Base-by-base conservation (phyloP, 148 eudicot species). In the Fagopyrum esculentum region DNA sequence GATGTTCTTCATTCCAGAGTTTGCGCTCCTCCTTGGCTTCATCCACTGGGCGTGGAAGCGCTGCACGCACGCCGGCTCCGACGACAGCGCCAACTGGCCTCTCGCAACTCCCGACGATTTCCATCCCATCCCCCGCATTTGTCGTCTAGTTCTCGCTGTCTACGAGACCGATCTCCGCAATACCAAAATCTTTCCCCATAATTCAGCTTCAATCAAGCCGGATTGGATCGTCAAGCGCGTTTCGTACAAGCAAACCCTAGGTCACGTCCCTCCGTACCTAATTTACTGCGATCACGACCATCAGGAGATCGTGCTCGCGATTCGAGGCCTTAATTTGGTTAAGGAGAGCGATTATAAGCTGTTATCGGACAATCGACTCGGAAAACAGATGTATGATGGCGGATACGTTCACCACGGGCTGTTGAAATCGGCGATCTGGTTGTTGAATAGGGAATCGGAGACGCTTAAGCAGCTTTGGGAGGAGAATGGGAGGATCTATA, bases 391-490 rank as follows among this genome's bases (percentile, higher is more conserved):
- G 91, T 94, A 90, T 59, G 98, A 94, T 69, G 98, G 98, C 1
- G 98, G 98, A 35, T 94, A 86, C 12, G 98, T 92, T 2, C 98
- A 94, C 75, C 85, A 92, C 48, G 98, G 98, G 69, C 71, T 94
- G 35, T 52, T 91, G 80, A 90, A 87, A 44, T 90, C 98, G 0
- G 98, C 98, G 3, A 78, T 83, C 16, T 94, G 97, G 97, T 47
- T 94, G 79, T 69, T 94, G 72, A 86, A 82, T 64, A 76, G 83
- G 30, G 98, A 94, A 43, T 82, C 86, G 0, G 97, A 89, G 52
- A 89, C 86, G 0, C 73, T 94, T 13, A 76, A 78, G 66, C 72
- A 30, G 48, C 40, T 90, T 72, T 94, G 98, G 98, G 76, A 86
- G 5, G 90, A 89, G 26, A 94, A 86, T 72, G 98, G 97, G 19